Percentiles rank a stretch among this genome's conserved stretches.
Evolutionary conservation across 306 rosid genomes (phyloP).

Genomic region (Geum urbanum): DNA sequence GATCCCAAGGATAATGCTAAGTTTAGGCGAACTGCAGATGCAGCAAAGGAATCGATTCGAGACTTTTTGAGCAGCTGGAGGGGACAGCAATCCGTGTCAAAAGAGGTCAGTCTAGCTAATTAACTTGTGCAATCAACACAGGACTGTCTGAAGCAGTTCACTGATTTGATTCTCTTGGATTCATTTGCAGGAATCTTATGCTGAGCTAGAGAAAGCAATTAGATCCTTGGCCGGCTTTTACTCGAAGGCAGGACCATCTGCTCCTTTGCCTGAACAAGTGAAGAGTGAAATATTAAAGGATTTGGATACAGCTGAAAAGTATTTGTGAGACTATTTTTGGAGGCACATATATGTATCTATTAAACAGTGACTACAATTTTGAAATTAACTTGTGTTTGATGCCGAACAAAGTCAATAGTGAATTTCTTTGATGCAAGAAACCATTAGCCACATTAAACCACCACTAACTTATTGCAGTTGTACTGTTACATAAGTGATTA

Average conservation of each 20-base stretch:
- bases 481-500: not conserved
- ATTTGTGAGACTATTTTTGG: constrained; percentile 29
- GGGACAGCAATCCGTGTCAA: constrained; percentile 55
- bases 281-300: constrained; percentile 70
- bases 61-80: constrained; percentile 79
- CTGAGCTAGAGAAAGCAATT: constrained; percentile 65
- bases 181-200: constrained; percentile 70
- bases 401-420: not conserved
- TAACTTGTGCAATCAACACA: not conserved
- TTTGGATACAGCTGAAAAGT: constrained; percentile 60
- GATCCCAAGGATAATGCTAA: constrained; percentile 54
- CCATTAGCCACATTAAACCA: not conserved
- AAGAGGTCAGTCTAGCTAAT: constrained; percentile 44
- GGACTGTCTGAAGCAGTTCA: not conserved
- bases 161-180: not conserved
- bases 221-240: constrained; percentile 79
- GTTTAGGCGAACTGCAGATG: constrained; percentile 88
- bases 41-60: constrained; percentile 82
- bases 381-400: not conserved
- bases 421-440: not conserved
- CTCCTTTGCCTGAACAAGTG: constrained; percentile 56
- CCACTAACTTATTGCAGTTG: not conserved
- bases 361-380: not conserved
- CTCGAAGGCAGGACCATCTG: constrained; percentile 89
- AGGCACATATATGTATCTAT: not conserved